phyloP scores from a whole-genome alignment of 257 asterid species.

The Ballota nigra region DNA sequence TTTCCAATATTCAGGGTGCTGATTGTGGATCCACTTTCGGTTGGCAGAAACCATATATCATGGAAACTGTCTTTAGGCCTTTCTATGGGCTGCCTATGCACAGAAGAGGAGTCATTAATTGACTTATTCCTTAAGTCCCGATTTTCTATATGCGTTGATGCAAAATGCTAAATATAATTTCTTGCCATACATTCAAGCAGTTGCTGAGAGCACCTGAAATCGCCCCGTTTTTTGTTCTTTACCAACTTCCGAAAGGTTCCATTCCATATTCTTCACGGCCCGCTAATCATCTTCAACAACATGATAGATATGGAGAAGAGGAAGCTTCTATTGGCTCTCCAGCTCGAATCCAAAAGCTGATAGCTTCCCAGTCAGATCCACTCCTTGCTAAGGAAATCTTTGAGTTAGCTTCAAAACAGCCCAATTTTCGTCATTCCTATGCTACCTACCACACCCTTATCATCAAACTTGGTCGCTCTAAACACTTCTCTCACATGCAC shows the following conservation, averaged over 20 bases:
- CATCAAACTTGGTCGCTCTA: constrained; percentile 75
- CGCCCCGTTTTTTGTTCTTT: constrained; percentile 10
- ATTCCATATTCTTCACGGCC: constrained; percentile 29
- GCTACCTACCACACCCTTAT: constrained; percentile 65
- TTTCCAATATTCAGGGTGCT: constrained; percentile 15
- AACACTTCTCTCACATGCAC: constrained; percentile 67
- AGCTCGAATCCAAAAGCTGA: constrained; percentile 59
- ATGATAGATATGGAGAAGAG: constrained; percentile 8
- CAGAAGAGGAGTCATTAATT: too few relatives aligned
- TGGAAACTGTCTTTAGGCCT: not conserved
- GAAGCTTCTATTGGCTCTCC: constrained; percentile 50
- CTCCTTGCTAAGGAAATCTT: constrained; percentile 90
- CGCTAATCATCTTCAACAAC: constrained; percentile 23
- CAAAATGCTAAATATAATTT: constrained; percentile 10
- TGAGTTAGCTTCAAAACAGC: constrained; percentile 71
- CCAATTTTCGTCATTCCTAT: constrained; percentile 63
- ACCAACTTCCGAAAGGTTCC: constrained; percentile 21
- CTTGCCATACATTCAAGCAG: constrained; percentile 17
- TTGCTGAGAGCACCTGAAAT: constrained; percentile 18
- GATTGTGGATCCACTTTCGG: constrained; percentile 7
- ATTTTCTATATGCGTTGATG: not conserved
- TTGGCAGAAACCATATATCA: not conserved
- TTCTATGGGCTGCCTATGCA: not conserved
- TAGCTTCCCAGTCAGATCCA: constrained; percentile 73
- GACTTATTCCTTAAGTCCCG: not conserved